These are phyloP conservation scores for Wickerhamomyces sydowiorum DNA, from an alignment of 805 yeast species.

Conservation along the genomic window DNA sequence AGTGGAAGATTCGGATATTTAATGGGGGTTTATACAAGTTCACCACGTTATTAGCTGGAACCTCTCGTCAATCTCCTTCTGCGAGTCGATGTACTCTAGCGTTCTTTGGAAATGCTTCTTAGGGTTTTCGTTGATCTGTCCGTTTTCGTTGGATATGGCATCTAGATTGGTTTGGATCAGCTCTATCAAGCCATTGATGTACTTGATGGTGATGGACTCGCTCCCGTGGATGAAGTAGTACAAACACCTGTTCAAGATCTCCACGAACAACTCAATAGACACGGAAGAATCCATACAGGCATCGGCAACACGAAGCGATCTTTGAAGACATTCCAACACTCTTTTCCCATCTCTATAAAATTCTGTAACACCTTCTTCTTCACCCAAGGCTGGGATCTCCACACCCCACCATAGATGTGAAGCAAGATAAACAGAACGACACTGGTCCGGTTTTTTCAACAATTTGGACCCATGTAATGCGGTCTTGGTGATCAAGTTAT, in stretches of 20 bases:
- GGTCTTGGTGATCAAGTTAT: conserved; percentile 74
- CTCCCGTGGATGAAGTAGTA: conserved; percentile 83
- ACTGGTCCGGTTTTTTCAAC: conserved; percentile 89
- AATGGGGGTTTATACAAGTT: not conserved
- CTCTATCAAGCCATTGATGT: conserved; percentile 82
- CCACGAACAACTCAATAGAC: conserved; percentile 80
- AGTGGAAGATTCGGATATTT: not conserved
- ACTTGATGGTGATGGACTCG: conserved; percentile 58
- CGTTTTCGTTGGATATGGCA: conserved; percentile 12
- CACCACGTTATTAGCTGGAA: conserved; percentile 45
- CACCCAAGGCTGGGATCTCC: conserved; percentile 44
- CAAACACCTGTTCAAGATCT: conserved; percentile 79
- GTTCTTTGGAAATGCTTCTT: conserved; percentile 64
- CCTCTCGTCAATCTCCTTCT: conserved; percentile 63
- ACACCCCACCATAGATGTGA: conserved; percentile 95
- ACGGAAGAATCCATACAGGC: conserved; percentile 80
- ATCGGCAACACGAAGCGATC: conserved; percentile 85
- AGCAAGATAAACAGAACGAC: conserved; percentile 82
- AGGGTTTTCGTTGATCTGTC: conserved; percentile 16
- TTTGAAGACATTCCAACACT: conserved; percentile 86
- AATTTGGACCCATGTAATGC: conserved; percentile 86
- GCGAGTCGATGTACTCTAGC: conserved; percentile 60
- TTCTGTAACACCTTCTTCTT: conserved; percentile 37
- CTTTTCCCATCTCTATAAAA: conserved; percentile 54
- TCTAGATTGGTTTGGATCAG: conserved; percentile 61